A percentile compares a stretch with the other conserved stretches of the same genome.
Conservation (phyloP, 2,329 filamentous ascomycete genomes). For the Epichloe gansuensis region DNA sequence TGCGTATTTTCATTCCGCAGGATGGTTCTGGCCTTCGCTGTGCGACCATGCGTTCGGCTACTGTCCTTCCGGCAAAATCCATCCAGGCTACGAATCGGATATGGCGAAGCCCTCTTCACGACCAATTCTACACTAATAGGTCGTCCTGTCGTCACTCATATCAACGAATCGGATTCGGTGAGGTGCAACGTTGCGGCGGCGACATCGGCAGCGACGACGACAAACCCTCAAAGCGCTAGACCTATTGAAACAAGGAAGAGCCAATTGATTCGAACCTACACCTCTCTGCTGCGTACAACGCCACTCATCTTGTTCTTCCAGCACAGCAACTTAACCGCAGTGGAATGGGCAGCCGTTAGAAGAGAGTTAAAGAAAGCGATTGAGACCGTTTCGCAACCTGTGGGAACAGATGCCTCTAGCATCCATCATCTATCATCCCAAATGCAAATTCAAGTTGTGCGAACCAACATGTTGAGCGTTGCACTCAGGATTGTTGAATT, state of each 20-base stretch:
- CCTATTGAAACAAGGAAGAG: constrained; percentile 80
- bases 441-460: constrained; percentile 71
- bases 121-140: constrained; percentile 9
- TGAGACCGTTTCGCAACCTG: constrained; percentile 25
- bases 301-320: constrained; percentile 78
- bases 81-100: not conserved
- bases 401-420: constrained; percentile 7
- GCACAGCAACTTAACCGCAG: constrained; percentile 55
- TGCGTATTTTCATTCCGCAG: not conserved
- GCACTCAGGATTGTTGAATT: constrained; percentile 81
- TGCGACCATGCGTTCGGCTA: constrained; percentile 12
- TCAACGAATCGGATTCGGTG: constrained; percentile 13
- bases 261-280: constrained; percentile 76
- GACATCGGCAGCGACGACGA: constrained; percentile 15
- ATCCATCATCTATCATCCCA: constrained; percentile 40
- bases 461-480: constrained; percentile 78
- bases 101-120: constrained; percentile 11
- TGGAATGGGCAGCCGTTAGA: constrained; percentile 42
- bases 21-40: constrained; percentile 12
- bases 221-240: constrained; percentile 79
- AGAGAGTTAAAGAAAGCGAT: constrained; percentile 33
- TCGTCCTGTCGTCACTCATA: not conserved
- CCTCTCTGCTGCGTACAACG: constrained; percentile 73
- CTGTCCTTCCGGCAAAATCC: constrained; percentile 4
- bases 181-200: constrained; percentile 43